Base-by-base conservation (phyloP, 495 filamentous ascomycete genomes). In the Echria macrotheca region DNA sequence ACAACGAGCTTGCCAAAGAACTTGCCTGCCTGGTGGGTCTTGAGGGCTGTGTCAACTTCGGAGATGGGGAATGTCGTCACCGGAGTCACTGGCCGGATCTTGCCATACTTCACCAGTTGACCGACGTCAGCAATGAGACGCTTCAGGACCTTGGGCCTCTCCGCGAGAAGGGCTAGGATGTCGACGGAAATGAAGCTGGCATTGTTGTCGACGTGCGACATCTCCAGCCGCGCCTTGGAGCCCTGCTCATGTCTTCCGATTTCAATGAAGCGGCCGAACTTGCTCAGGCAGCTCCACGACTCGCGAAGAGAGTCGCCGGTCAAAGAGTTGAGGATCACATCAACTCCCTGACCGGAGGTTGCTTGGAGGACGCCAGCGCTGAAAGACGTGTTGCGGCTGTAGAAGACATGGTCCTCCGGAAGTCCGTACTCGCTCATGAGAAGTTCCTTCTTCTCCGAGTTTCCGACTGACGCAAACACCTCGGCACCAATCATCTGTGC, bases 291-390 rank as follows among this genome's bases (percentile, higher is more conserved):
- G 23, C 65, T 64, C 72, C 72, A 78, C n/a, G 70, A 70, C 46
- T 71, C 67, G 10, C 64, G 61, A 9, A 73, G 59, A 4, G 54
- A 60, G 10, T 73, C 68, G 2, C 71, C 73, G 0, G 63, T 54
- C 8, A 85, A 56, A 2, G 77, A 82, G 59, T 85, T 86, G 11
- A 88, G 53, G 5, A 86, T 64, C 0, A 87, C 72, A 54, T 87
- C 83, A 1, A 86, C 79, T 0, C 85, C 83, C 1, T 67, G 49
- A 5, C 69, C 70, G 5, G 62, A 52, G 0, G 83, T 87, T 0
- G 66, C 66, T 23, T 60, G 57, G 31, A 63, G 67, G 26, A 87
- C 58, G 2, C 63, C 72, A 9, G 67, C 48, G 9, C 67, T 72
- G 47, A 86, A 76, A 0, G 66, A 60, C 9, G 56, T 45, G 49